Evolutionary conservation across 352 stramenopile genomes (phyloP), one percentile per base, ranked within the genome.

Genomic region (Saprolegnia diclina): DNA sequence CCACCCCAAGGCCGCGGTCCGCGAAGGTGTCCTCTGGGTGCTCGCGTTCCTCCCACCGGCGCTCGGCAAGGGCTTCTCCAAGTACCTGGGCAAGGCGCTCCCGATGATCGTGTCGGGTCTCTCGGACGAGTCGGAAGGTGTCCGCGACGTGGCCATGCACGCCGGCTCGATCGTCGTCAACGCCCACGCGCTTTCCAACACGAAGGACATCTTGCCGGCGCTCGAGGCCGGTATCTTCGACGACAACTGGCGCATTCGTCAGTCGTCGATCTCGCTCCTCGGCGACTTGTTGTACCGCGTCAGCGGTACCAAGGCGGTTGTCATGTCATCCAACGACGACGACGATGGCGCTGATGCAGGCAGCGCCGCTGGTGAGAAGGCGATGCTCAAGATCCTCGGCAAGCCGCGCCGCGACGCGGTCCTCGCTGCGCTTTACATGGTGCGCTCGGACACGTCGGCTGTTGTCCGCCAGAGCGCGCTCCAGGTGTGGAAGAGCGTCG

Each of bases 401-500:
- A 92, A 94, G 73, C 85, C 95, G 65, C 95, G 92, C 32, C 88
- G 96, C 52, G 97, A 98, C 73, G 89, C 93, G 26, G 96, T 99
- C 61, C 86, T 99, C 55, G 89, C 97, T 56, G 97, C 93, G 66
- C 78, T 99, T 21, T 99, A 99, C 84, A 96, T 99, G 74, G 95
- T 98, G 68, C 89, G 97, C 56, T 98, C 91, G 56, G 98, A 99
- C 77, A 98, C 90, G 38, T 95, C 91, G 52, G 85, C 93, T 13
- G 86, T 98, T 14, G 98, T 99, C 70, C 93, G 97, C 18, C 96
- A 99, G 75, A 94, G 83, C 65, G 95, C 98, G 44, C 77, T 99
- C 42, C 94, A 99, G 77, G 87, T 96, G 21, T 99, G 97, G 97
- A 99, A 99, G 88, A 99, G 95, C 69, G 92, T 99, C 29, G 97